Conservation (phyloP, 257 asterid species). For the Solanum lignicaule region DNA sequence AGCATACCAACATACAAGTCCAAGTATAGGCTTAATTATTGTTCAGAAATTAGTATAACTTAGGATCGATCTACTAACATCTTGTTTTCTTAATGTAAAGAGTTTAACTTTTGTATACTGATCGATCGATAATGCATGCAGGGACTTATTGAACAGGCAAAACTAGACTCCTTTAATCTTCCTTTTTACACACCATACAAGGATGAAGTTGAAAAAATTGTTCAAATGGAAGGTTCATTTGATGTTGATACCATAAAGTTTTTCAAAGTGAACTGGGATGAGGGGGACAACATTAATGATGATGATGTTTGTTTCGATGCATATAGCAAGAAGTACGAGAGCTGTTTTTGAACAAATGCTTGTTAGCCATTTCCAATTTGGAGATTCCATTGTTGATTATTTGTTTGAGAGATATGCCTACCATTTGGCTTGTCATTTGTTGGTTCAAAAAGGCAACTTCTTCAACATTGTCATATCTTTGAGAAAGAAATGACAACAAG, state of each 20-base stretch:
- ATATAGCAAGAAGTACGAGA: background rate
- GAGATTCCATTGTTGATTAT: background rate
- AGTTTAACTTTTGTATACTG: background rate
- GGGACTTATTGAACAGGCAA: constrained; percentile 9
- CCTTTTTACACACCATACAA: constrained; percentile 2
- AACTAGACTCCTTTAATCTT: constrained; percentile 4
- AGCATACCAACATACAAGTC: no score
- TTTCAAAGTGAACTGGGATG: background rate
- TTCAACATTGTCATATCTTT: background rate
- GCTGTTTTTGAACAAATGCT: background rate
- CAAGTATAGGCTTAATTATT: no score
- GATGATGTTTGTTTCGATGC: background rate
- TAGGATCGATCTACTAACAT: background rate
- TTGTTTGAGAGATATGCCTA: background rate
- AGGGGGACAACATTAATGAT: no score
- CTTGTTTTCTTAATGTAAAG: background rate
- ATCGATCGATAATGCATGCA: background rate
- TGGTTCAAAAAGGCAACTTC: background rate
- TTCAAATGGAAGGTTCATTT: constrained; percentile 12
- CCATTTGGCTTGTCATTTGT: background rate
- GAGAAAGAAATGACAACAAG: background rate
- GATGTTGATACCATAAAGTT: background rate
- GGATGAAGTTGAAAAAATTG: constrained; percentile 2
- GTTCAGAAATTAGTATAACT: no score
- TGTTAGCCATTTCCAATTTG: background rate